Conservation (phyloP, 805 yeast genomes). For the Kodamaea hsintzibuensis region DNA sequence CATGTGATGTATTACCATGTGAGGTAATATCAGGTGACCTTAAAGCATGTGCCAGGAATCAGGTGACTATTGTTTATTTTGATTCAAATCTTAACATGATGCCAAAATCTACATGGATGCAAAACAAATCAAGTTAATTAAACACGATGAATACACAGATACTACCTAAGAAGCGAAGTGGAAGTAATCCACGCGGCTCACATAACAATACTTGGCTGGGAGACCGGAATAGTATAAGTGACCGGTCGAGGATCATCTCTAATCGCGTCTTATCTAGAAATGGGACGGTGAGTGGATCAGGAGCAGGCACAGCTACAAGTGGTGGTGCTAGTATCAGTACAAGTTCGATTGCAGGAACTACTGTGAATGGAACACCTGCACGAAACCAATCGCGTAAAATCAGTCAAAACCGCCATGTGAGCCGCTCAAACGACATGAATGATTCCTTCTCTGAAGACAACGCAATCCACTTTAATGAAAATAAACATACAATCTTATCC, state of each 20-base stretch:
- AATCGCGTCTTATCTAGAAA: conserved; percentile 13
- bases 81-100: neutral
- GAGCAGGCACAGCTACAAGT: neutral
- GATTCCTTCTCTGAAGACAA: conserved; percentile 28
- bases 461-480: conserved; percentile 44
- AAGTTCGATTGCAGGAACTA: conserved; percentile 7
- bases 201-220: neutral
- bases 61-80: neutral
- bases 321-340: neutral
- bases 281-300: conserved; percentile 1
- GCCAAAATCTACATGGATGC: neutral
- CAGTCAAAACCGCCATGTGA: conserved; percentile 8
- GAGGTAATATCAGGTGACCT: neutral
- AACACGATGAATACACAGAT: conserved; percentile 1
- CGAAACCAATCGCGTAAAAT: conserved; percentile 5
- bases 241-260: conserved; percentile 11
- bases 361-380: neutral
- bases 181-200: conserved; percentile 1
- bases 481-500: conserved; percentile 42
- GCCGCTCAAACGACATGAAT: conserved; percentile 12
- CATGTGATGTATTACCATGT: neutral
- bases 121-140: neutral
- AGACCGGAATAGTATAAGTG: neutral
- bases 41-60: neutral
- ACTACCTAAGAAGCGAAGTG: conserved; percentile 15